A percentile compares a stretch with the other conserved stretches of the same genome.
Evolutionary conservation across 176 grass and related monocot genomes (phyloP).

Genomic region (Oryza coarctata): DNA sequence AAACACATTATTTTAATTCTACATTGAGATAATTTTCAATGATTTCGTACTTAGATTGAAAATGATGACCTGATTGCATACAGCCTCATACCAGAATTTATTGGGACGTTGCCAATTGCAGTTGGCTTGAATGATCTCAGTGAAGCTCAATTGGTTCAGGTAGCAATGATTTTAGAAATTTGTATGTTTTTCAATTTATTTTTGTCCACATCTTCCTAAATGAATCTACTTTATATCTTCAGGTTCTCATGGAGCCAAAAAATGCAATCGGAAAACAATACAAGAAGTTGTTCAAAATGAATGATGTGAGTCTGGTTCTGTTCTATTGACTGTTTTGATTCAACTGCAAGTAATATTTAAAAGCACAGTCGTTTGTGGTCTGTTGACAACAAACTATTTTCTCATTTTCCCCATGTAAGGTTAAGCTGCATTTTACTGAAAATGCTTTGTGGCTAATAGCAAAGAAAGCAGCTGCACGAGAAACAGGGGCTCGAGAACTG

Average conservation of each 20-base stretch:
- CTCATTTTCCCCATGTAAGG: conserved; percentile 32
- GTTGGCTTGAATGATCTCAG: conserved; percentile 45
- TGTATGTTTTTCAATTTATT: background rate
- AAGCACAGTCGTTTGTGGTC: background rate
- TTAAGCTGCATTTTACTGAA: conserved; percentile 59
- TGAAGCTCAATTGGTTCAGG: conserved; percentile 65
- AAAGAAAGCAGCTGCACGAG: conserved; percentile 45
- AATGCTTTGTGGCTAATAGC: conserved; percentile 53
- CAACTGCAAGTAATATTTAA: background rate
- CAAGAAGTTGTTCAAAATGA: conserved; percentile 75
- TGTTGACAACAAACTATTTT: background rate
- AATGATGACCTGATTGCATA: conserved; percentile 66
- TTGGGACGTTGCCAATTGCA: conserved; percentile 65
- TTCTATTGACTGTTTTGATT: background rate
- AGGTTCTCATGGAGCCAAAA: conserved; percentile 65
- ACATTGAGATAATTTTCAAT: background rate
- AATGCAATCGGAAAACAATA: conserved; percentile 69
- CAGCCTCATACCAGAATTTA: conserved; percentile 69
- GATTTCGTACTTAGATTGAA: conserved; percentile 45
- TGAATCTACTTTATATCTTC: conserved; percentile 4
- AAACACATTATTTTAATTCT: background rate
- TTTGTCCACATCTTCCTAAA: background rate
- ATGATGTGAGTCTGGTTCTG: conserved; percentile 48
- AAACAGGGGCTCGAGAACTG: conserved; percentile 50
- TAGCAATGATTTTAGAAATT: conserved; percentile 7